Percentiles rank a stretch among this genome's conserved stretches.
Conservation (phyloP, 257 asterid species). For the Handroanthus guayacan region DNA sequence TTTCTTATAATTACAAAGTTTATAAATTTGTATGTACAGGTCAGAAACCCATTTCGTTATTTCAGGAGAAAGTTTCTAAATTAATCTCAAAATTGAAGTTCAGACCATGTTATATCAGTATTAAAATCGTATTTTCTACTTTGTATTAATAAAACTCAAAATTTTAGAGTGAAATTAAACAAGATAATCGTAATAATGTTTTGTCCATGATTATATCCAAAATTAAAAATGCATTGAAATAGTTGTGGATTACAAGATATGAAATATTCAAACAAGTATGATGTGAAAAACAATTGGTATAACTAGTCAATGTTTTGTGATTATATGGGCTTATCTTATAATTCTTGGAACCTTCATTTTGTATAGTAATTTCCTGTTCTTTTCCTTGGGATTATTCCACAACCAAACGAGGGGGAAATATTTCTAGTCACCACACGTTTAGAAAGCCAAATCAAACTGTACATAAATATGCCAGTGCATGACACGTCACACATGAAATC, state of each 20-base stretch:
- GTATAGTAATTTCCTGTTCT: neutral
- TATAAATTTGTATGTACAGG: too few relatives aligned
- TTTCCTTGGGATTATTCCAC: neutral
- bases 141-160: too few relatives aligned
- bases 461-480: constrained; percentile 44
- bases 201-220: neutral
- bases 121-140: too few relatives aligned
- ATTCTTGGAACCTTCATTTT: neutral
- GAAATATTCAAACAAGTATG: neutral
- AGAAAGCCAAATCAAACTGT: constrained; percentile 24
- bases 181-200: neutral
- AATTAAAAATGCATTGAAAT: neutral
- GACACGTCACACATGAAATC: constrained; percentile 50
- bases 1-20: too few relatives aligned
- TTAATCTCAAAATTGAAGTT: too few relatives aligned
- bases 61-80: too few relatives aligned
- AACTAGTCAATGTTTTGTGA: neutral
- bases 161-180: too few relatives aligned
- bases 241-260: neutral
- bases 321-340: neutral
- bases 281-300: neutral
- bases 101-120: too few relatives aligned
- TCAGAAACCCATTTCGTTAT: too few relatives aligned
- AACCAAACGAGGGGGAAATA: neutral
- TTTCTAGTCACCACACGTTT: neutral